These are phyloP conservation scores for Schwanniomyces vanrijiae DNA, from an alignment of 805 yeast genomes.

Conservation along the genomic window DNA sequence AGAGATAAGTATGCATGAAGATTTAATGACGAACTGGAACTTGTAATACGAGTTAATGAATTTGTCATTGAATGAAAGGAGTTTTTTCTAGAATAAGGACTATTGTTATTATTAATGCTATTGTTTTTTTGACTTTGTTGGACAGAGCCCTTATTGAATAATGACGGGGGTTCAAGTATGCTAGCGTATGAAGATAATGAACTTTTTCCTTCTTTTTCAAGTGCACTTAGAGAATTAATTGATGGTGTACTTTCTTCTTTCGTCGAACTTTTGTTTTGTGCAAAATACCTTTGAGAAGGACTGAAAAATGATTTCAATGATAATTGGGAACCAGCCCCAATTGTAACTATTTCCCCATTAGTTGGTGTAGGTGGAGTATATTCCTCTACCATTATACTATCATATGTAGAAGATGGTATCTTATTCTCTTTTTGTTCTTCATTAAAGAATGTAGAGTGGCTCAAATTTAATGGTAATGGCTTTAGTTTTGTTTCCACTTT, in stretches of 20 bases:
- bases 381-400: not conserved
- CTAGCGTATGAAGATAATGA: constrained; percentile 14
- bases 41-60: constrained; percentile 33
- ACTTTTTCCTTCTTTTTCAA: constrained; percentile 9
- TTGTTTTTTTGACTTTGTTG: constrained; percentile 3
- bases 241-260: constrained; percentile 20
- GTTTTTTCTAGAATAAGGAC: constrained; percentile 22
- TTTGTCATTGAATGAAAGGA: constrained; percentile 23
- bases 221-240: constrained; percentile 31
- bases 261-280: constrained; percentile 18
- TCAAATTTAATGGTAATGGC: constrained; percentile 8
- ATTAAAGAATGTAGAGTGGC: not conserved
- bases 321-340: constrained; percentile 41
- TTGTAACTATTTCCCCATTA: constrained; percentile 26
- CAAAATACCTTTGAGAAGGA: constrained; percentile 38
- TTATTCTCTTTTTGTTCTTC: not conserved
- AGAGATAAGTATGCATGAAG: constrained; percentile 44
- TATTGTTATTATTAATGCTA: constrained; percentile 1
- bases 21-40: constrained; percentile 41
- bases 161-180: constrained; percentile 39
- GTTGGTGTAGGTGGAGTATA: constrained; percentile 24
- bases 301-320: constrained; percentile 32
- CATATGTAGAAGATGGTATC: not conserved
- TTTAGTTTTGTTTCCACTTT: not conserved
- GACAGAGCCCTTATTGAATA: constrained; percentile 20